Base-by-base conservation (phyloP, 164 flowering plant genomes). In the Platanus orientalis region DNA sequence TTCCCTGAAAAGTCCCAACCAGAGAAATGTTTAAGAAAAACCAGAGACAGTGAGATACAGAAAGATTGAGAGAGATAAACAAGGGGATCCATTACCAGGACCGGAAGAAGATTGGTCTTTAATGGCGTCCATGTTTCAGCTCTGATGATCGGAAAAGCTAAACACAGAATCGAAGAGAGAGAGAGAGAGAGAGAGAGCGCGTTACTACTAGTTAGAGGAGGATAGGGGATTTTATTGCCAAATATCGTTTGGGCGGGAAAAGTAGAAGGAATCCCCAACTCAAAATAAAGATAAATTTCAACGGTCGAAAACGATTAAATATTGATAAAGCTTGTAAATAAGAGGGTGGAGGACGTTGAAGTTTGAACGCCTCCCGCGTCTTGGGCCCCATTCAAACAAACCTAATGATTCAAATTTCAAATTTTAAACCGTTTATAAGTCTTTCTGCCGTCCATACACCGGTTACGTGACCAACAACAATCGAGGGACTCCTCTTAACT, bases 71-170 rank as follows among this genome's bases (percentile, higher is more conserved):
- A 36, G 42, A 7, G 10, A 7, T 7, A 42, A 20, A 14, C 0
- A 52, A 14, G 6, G 17, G 28, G 12, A n/a, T n/a, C n/a, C n/a
- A n/a, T 57, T 65, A 78, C 81, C 77, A 40, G 76, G 20, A 57
- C 36, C 73, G 36, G 36, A 32, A 45, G 75, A 34, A 29, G 80
- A 61, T 40, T 76, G 82, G 11, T 74, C 84, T 57, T 68, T 76
- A 34, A 55, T 45, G 60, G 78, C 72, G 17, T 81, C 84, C 84
- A 81, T 79, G 40, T 21, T 3, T 44, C 2, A 0, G 7, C 4
- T 42, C 7, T 25, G 49, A 19, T 10, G 39, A 30, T 44, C 11
- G 5, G 0, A 11, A 9, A 45, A 14, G 10, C 7, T 2, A 17
- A 45, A 45, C 3, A 6, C 30, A 17, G 50, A 57, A 42, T 26